These are phyloP conservation scores for Pseudogymnoascus sp. DNA, from an alignment of 2,329 filamentous ascomycete genomes.

Conservation along the genomic window DNA sequence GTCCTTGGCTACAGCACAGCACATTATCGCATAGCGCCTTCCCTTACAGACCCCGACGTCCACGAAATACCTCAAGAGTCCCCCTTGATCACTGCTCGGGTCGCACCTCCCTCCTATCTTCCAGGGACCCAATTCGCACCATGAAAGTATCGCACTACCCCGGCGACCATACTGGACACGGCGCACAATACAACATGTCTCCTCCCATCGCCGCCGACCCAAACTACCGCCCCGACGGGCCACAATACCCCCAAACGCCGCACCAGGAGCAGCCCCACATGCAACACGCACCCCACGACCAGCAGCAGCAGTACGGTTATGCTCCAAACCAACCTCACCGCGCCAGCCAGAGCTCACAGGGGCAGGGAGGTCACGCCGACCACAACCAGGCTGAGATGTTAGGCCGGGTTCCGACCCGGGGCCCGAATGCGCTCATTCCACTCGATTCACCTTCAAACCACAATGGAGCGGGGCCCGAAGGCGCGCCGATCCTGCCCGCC, in stretches of 20 bases:
- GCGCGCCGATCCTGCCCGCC: not conserved
- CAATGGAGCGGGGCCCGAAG: not conserved
- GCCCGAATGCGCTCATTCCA: not conserved
- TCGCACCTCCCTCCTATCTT: not conserved
- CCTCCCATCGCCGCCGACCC: not conserved
- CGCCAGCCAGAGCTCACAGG: constrained; percentile 1
- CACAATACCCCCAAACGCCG: not conserved
- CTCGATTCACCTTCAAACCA: constrained; percentile 4
- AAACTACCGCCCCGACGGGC: not conserved
- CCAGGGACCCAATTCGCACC: not conserved
- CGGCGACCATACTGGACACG: constrained; percentile 1
- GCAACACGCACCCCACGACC: not conserved
- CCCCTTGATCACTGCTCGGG: not conserved
- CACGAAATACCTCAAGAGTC: not conserved
- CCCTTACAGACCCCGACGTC: not conserved
- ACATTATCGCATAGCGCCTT: not conserved
- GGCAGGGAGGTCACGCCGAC: not conserved
- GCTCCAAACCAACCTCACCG: not conserved
- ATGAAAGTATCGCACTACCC: constrained; percentile 8
- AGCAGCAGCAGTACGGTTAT: not conserved
- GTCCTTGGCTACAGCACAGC: not conserved
- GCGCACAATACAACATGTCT: constrained; percentile 3
- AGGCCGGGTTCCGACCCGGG: not conserved
- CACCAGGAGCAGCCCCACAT: not conserved
- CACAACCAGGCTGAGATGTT: not conserved